Percentiles rank a stretch among this genome's conserved stretches.
phyloP scores from a whole-genome alignment of 2,329 filamentous ascomycete species.

The Aureobasidium sp. region DNA sequence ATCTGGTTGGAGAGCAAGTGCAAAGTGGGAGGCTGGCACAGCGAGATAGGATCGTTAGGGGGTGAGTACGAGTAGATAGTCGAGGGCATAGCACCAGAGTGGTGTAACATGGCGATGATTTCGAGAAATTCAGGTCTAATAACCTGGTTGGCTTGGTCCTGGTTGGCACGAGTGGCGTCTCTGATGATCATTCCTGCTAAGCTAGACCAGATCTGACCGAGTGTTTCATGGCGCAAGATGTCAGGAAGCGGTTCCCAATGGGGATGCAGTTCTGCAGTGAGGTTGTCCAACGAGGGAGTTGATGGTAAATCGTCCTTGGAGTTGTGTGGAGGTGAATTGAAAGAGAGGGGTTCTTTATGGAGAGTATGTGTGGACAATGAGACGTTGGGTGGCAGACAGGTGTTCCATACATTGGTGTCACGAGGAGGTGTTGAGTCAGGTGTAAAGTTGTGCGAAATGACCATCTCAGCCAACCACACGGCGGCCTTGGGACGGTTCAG shows the following conservation, averaged over 20 bases:
- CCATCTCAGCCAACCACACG: conserved; percentile 37
- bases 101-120: conserved; percentile 40
- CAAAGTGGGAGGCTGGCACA: conserved; percentile 40
- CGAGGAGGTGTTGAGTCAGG: neutral
- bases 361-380: neutral
- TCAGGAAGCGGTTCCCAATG: neutral
- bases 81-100: conserved; percentile 37
- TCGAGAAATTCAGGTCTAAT: conserved; percentile 38
- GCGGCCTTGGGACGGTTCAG: conserved; percentile 35
- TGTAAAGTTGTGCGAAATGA: conserved; percentile 26
- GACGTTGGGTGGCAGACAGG: neutral
- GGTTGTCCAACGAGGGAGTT: conserved; percentile 14
- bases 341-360: no score
- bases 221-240: conserved; percentile 22
- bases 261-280: conserved; percentile 15
- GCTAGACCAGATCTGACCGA: conserved; percentile 39
- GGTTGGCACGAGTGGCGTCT: conserved; percentile 18
- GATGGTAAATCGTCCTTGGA: neutral
- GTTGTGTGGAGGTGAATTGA: neutral
- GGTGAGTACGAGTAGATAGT: conserved; percentile 35
- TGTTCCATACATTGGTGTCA: conserved; percentile 1
- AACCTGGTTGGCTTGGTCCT: conserved; percentile 14
- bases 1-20: conserved; percentile 41
- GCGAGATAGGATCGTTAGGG: conserved; percentile 25
- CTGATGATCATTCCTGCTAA: conserved; percentile 38